Conservation (phyloP, 129 eudicot species). For the Escallonia herrerae region DNA sequence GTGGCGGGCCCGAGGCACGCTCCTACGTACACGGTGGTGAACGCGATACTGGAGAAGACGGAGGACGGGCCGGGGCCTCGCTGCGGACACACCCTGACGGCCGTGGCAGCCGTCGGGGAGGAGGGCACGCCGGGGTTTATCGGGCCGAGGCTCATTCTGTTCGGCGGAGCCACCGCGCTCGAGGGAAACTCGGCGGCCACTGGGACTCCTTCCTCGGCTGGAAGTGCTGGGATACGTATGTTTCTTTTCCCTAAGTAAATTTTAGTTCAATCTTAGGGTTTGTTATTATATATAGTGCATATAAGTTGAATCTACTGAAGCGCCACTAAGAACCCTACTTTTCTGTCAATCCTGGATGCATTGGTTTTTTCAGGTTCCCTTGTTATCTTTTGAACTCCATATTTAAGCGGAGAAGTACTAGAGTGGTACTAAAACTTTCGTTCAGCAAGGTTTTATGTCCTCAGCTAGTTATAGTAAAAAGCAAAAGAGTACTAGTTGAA, state of each 20-base stretch:
- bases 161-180: constrained; percentile 98
- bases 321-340: neutral
- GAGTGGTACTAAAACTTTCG: too few species aligned
- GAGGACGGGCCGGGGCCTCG: constrained; percentile 97
- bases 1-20: constrained; percentile 79
- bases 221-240: constrained; percentile 95
- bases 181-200: constrained; percentile 79
- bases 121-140: constrained; percentile 74
- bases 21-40: constrained; percentile 70
- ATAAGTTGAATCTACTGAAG: neutral
- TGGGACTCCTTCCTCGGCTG: constrained; percentile 82
- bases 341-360: neutral
- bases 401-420: too few species aligned
- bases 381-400: neutral
- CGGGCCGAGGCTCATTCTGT: constrained; percentile 85
- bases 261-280: too few species aligned
- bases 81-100: constrained; percentile 92
- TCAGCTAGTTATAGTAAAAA: too few species aligned
- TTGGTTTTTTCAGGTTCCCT: neutral
- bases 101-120: constrained; percentile 93
- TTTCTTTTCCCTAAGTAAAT: neutral
- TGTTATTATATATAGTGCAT: too few species aligned
- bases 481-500: too few species aligned
- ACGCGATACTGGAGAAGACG: constrained; percentile 72
- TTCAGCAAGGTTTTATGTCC: too few species aligned